Evolutionary conservation across 108 stramenopile genomes (phyloP), one percentile per base, ranked within the genome.

Genomic region (Asterionellopsis glacialis): DNA sequence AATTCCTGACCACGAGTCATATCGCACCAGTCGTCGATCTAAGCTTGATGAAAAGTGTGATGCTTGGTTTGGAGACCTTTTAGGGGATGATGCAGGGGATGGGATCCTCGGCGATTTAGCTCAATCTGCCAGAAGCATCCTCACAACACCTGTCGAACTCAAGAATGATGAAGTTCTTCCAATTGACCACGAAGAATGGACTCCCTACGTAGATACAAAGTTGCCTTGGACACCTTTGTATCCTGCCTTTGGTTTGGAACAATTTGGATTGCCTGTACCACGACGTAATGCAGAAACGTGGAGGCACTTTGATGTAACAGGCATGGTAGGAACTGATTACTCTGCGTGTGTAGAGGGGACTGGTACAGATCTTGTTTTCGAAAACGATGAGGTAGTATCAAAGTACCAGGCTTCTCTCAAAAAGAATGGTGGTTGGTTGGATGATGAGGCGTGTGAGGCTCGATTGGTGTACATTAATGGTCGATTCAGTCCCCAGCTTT

Each of bases 381-480:
- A 48, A 12, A 63, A 52, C 19, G 71, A 80, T 1, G 68, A 67
- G 40, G 62, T 72, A 16, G 60, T 82, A 11, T 41, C 27, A 13
- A 21, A 38, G 9, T 53, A 68, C 45, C 55, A 66, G 42, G 63
- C 48, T 11, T 28, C 60, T 24, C 54, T 93, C 43, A 53, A 69
- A 49, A 57, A 42, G 0, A 76, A 66, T 41, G 89, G 88, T 4
- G 81, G 72, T 11, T 90, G 92, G 92, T 57, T 90, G 14, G 81
- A 82, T 13, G 89, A 93, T 63, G 85, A 84, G 51, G 58, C 47
- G 9, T 90, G 87, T 50, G 60, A 57, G 27, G 87, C 77, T 26
- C 85, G 93, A 45, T 67, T 91, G 45, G 93, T 94, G 12, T 94
- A 91, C 70, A 73, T 94, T 61, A 82, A 94, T 69, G 90, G 89